These are phyloP conservation scores for Pleurotus ostreatus DNA, from an alignment of 768 basidiomycete species.

Conservation along the genomic window DNA sequence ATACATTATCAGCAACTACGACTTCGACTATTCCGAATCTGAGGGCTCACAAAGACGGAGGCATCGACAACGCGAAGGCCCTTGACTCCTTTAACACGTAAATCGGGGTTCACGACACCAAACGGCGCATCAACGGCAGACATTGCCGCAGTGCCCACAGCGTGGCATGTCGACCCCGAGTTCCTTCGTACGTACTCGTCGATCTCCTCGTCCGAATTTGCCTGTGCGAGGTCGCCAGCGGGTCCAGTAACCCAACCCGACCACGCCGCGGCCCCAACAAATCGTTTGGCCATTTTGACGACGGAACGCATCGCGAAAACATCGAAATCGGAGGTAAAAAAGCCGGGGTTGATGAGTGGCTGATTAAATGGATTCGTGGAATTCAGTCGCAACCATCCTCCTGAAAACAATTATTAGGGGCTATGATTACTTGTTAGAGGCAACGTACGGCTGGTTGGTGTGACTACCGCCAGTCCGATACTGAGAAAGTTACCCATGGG, in stretches of 20 bases:
- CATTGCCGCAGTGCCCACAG: conserved; percentile 26
- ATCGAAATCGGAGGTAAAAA: conserved; percentile 17
- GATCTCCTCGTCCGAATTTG: conserved; percentile 21
- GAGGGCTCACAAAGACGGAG: conserved; percentile 27
- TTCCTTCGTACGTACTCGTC: conserved; percentile 18
- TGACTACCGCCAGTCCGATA: conserved; percentile 19
- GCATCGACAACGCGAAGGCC: conserved; percentile 35
- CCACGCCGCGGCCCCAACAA: conserved; percentile 23
- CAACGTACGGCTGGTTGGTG: conserved; percentile 28
- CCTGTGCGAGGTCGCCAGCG: conserved; percentile 16
- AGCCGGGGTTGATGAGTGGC: conserved; percentile 22
- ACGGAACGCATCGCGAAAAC: conserved; percentile 21
- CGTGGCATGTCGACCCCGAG: conserved; percentile 19
- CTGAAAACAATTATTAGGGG: conserved; percentile 4
- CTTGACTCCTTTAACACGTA: conserved; percentile 26
- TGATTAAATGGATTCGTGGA: conserved; percentile 19
- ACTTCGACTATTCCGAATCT: too few relatives aligned
- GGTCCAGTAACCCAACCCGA: conserved; percentile 19
- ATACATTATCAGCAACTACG: too few relatives aligned
- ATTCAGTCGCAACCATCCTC: conserved; percentile 22
- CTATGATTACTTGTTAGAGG: too few relatives aligned
- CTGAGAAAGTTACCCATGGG: conserved; percentile 13
- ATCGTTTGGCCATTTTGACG: conserved; percentile 18
- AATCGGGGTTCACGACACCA: conserved; percentile 31
- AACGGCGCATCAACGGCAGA: conserved; percentile 18